Conservation (phyloP, 129 eudicot genomes). For the Chrysanthemum makinoi region DNA sequence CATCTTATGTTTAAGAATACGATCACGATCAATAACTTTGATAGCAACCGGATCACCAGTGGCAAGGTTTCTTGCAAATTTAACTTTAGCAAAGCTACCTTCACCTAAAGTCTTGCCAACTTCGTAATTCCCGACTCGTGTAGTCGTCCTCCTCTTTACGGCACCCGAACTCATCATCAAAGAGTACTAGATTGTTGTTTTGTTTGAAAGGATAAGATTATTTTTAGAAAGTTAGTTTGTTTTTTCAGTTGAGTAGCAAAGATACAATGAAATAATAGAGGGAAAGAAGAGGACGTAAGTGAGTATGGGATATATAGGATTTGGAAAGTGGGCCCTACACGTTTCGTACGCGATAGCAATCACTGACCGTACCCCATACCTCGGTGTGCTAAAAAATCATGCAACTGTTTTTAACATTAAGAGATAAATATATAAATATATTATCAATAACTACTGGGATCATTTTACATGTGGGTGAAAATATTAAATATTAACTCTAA, state of each 20-base stretch:
- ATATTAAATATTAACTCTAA: too few species aligned
- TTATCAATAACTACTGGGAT: not conserved
- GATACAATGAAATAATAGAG: constrained; percentile 7
- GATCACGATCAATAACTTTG: constrained; percentile 79
- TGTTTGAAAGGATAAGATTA: not conserved
- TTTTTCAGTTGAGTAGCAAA: constrained; percentile 10
- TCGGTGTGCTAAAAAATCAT: not conserved
- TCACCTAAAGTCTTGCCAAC: constrained; percentile 79
- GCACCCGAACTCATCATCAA: constrained; percentile 26
- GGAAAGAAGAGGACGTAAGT: constrained; percentile 36
- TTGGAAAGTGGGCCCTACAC: constrained; percentile 31
- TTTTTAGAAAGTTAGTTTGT: constrained; percentile 2
- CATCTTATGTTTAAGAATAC: constrained; percentile 71
- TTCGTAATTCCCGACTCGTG: constrained; percentile 78
- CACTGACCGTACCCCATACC: constrained; percentile 25
- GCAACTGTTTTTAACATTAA: not conserved
- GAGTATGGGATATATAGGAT: constrained; percentile 21
- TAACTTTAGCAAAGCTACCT: constrained; percentile 93
- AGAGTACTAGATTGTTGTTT: not conserved
- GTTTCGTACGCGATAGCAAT: constrained; percentile 34
- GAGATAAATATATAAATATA: too few species aligned
- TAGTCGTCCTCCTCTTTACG: constrained; percentile 29
- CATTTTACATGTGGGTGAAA: not conserved
- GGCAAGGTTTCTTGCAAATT: constrained; percentile 53
- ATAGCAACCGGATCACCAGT: constrained; percentile 72